Base-by-base conservation (phyloP, 768 basidiomycete species). In the Mycena indigotica region DNA sequence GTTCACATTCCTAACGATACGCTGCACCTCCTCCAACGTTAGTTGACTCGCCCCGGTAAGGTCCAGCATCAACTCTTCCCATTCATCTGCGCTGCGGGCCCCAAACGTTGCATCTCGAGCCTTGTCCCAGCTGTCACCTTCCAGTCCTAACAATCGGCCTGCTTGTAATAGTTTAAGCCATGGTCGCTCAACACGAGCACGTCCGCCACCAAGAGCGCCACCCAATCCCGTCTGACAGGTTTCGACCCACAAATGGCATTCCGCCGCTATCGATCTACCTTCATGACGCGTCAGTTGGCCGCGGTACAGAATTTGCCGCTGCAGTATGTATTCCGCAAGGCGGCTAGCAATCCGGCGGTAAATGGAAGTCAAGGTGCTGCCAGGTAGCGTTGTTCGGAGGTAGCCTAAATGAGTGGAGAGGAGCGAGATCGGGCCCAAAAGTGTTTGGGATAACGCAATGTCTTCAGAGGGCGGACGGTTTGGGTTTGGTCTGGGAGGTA, bases 191-290 rank as follows among this genome's bases (percentile, higher is more conserved):
- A 88, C 80, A 17, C 85, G 80, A 52, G 71, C 75, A 63, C 69
- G 78, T 48, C 76, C 80, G 55, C 79, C 81, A 23, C 72, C 73
- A 38, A 81, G 72, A 35, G 71, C 69, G 12, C 73, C 80, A 41
- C 70, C 74, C 35, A 93, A 72, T 2, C 85, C 87, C 21, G 75
- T 72, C 25, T 84, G 81, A 57, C 86, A 91, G 5, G 90, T 88
- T 72, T 92, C 89, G 4, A 88, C 79, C 94, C 95, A 94, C 48
- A 93, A 78, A 66, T 86, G 81, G 75, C 84, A 85, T 70, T 98
- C 95, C 1, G 82, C 81, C 21, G 76, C 76, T 21, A 96, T 79
- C 21, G 75, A 73, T 57, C 77, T 80, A 4, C 88, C 91, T 53
- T 92, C 88, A 6, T 70, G 66, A 3, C 79, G 70, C 28, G 80